A percentile compares a stretch with the other conserved stretches of the same genome.
Evolutionary conservation across 306 rosid species (phyloP).

Genomic region (Boehmeria nivea): DNA sequence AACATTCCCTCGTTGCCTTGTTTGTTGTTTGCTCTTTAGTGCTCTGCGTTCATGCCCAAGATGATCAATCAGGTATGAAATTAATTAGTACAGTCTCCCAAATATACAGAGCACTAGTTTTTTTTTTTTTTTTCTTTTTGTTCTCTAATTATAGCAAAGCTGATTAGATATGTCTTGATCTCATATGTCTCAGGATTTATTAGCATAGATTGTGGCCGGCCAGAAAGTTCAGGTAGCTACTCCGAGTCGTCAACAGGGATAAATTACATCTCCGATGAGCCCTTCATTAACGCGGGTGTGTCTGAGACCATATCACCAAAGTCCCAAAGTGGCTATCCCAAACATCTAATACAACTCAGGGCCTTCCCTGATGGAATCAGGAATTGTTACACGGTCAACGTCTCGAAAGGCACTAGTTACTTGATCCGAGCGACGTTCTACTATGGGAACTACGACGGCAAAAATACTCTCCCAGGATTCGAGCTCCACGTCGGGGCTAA

Average conservation of each 20-base stretch:
- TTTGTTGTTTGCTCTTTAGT: not conserved
- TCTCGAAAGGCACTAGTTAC: conserved; percentile 14
- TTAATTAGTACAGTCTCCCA: not conserved
- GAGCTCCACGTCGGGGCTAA: conserved; percentile 21
- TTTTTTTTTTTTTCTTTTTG: not conserved
- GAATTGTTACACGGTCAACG: conserved; percentile 26
- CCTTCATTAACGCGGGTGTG: conserved; percentile 13
- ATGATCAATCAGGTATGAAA: conserved; percentile 4
- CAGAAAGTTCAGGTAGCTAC: not conserved
- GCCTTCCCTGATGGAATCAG: conserved; percentile 32
- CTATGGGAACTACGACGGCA: conserved; percentile 29
- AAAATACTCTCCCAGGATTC: conserved; percentile 11
- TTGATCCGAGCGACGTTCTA: conserved; percentile 25
- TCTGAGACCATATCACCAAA: not conserved
- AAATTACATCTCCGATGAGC: conserved; percentile 15
- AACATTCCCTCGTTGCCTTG: not conserved
- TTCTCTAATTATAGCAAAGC: too few species aligned
- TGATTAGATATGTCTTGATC: too few species aligned
- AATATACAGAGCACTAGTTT: not conserved
- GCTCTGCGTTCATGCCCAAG: not conserved
- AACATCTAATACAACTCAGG: conserved; percentile 14
- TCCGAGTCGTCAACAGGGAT: conserved; percentile 5
- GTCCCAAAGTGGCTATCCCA: not conserved
- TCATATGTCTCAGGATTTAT: conserved; percentile 28
- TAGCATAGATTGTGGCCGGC: conserved; percentile 25